Evolutionary conservation across 2,329 filamentous ascomycete species (phyloP), one percentile per base, ranked within the genome.

Genomic region (Fusarium coffeatum): DNA sequence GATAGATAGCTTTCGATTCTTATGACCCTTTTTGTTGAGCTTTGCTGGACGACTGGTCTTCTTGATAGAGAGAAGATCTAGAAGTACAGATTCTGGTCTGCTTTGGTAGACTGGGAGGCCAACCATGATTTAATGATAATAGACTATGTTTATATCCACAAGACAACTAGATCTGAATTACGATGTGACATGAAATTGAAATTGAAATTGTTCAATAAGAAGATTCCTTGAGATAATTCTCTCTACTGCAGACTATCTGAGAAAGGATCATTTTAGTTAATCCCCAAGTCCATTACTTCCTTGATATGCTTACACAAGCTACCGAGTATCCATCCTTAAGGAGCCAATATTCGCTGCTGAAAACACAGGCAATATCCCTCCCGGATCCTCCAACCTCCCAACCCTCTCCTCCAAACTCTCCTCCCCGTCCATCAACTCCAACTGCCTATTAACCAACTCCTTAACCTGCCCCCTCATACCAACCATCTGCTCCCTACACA

Each of bases 341-440:
- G 61, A 54, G 1, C 30, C n/a, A 5, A 30, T 4, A 13, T 30
- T 27, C 0, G 47, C 7, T 3, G 5, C 37, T 4, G 57, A 15
- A 6, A 66, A 61, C 0, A 54, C 1, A 0, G 63, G 55, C 0
- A 61, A 9, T 3, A 66, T 18, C 2, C 43, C 41, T 2, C 34
- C 30, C 0, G 55, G 47, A 2, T 55, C 28, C 10, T 66, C 63
- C 42, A 66, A n/a, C 5, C 22, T 13, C 3, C 45, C 43, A 5
- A 66, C 51, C 8, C 63, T 66, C 3, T 66, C 63, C 2, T 66
- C 63, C 34, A 66, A 30, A n/a, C 22, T 65, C 22, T 66, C 63
- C 12, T 66, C 63, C 1, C 63, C 63, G 18, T 66, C 63, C 55
- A 66, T 60, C n/a, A 66, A 28, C 22, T 66, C 63, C 11, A 66